Conservation (phyloP, 1,284 basidiomycete genomes). For the Polyporus tsugae region DNA sequence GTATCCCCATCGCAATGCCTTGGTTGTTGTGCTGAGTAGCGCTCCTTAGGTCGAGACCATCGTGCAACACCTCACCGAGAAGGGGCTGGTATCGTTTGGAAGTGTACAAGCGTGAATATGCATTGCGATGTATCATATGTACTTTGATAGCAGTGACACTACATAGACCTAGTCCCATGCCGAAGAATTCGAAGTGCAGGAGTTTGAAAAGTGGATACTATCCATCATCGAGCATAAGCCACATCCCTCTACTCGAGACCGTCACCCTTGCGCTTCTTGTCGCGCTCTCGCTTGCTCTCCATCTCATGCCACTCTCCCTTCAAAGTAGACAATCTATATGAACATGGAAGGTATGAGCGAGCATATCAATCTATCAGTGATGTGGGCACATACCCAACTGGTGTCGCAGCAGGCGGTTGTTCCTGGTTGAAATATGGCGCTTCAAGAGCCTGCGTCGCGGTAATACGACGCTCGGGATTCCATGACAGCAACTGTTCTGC, state of each 20-base stretch:
- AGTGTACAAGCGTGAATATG: slow-evolving; percentile 41
- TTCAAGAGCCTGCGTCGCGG: slow-evolving; percentile 83
- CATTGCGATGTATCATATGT: slow-evolving; percentile 33
- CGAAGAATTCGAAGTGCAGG: slow-evolving; percentile 6
- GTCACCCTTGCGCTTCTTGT: slow-evolving; percentile 73
- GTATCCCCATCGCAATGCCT: slow-evolving; percentile 30
- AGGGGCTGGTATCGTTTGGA: slow-evolving; percentile 61
- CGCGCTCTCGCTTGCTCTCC: slow-evolving; percentile 87
- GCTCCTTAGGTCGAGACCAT: slow-evolving; percentile 76
- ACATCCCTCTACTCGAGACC: slow-evolving; percentile 39
- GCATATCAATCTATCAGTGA: slow-evolving; percentile 4
- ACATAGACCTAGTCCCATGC: slow-evolving; percentile 24
- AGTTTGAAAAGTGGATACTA: background rate
- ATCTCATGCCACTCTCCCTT: slow-evolving; percentile 97
- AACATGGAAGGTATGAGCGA: slow-evolving; percentile 18
- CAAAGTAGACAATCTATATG: slow-evolving; percentile 69
- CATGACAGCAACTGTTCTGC: slow-evolving; percentile 86
- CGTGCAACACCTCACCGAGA: slow-evolving; percentile 78
- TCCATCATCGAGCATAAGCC: slow-evolving; percentile 10
- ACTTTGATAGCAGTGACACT: slow-evolving; percentile 33
- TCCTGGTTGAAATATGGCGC: slow-evolving; percentile 87
- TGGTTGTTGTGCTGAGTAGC: background rate
- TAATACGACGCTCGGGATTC: slow-evolving; percentile 82
- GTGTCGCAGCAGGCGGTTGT: slow-evolving; percentile 76
- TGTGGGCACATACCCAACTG: slow-evolving; percentile 73